Base-by-base conservation (phyloP, 371 early-diverging fungal genomes). In the Batkoa obscura region DNA sequence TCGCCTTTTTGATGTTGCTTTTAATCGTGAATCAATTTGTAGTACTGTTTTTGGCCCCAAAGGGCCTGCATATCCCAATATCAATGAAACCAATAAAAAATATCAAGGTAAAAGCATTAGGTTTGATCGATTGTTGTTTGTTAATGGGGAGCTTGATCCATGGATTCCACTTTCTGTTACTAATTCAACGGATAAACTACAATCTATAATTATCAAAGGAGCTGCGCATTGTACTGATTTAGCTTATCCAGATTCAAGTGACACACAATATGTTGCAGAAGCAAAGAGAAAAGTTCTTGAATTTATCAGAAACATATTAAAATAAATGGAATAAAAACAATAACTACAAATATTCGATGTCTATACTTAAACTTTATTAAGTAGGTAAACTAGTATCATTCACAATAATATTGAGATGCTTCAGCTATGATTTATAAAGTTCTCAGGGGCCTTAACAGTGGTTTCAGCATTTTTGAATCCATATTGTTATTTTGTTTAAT, bases 81-180 rank as follows among this genome's bases (percentile, higher is more conserved):
- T 67, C 45, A 52, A 57, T 30, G 39, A 51, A 0, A 64, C 45
- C 4, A 45, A 45, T 23, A 8, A 8, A n/a, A 45, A n/a, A n/a
- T 45, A 45, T n/a, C 10, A 45, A 3, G 45, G 77, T 0, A 68
- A 75, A 56, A 63, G 71, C 34, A 65, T 72, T 5, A 57, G 64
- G 9, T 64, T 74, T 31, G 60, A 62, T 30, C 70, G 68, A 23
- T 71, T 74, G 1, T 65, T 72, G 31, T 81, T 70, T 63, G 66
- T 76, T 42, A 78, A 78, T 57, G 79, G 79, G 15, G 71, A 73
- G 42, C 67, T 64, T 51, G 81, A 81, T 60, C 81, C 81, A 1
- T 81, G 81, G 81, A 69, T 68, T 49, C 65, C 64, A 45, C 61
- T 79, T 48, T 60, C 66, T 3, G 35, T 55, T 12, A 55, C 56